Evolutionary conservation across 306 rosid species (phyloP).

Genomic region (Dryas octopetala): DNA sequence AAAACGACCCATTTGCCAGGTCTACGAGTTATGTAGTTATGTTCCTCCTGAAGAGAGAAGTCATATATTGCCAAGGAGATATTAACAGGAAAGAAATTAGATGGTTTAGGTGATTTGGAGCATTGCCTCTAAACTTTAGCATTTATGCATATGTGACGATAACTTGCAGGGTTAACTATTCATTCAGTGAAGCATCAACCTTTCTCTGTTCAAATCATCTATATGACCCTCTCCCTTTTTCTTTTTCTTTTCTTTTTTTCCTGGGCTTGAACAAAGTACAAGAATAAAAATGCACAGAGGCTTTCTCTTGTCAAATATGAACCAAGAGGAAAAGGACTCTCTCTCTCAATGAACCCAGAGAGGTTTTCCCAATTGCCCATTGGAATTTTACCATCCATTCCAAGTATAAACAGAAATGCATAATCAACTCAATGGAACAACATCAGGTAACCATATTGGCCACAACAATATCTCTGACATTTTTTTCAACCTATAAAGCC

Average conservation of each 20-base stretch:
- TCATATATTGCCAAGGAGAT: not conserved
- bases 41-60: not conserved
- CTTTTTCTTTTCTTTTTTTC: not conserved
- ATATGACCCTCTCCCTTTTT: not conserved
- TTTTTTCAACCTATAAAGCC: slow-evolving; percentile 19
- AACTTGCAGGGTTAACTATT: not conserved
- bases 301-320: not conserved
- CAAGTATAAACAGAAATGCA: not conserved
- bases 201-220: slow-evolving; percentile 3
- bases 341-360: not conserved
- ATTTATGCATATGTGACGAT: not conserved
- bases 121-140: not conserved
- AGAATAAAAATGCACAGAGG: not conserved
- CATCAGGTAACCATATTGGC: not conserved
- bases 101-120: not conserved
- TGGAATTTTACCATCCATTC: not conserved
- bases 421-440: slow-evolving; percentile 4
- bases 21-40: too few relatives aligned
- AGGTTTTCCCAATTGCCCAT: not conserved
- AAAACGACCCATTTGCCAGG: too few relatives aligned
- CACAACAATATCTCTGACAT: not conserved
- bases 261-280: not conserved
- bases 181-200: not conserved
- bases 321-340: slow-evolving; percentile 1
- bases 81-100: not conserved